phyloP scores from a whole-genome alignment of 768 basidiomycete species.

The Calocybe cyanea region DNA sequence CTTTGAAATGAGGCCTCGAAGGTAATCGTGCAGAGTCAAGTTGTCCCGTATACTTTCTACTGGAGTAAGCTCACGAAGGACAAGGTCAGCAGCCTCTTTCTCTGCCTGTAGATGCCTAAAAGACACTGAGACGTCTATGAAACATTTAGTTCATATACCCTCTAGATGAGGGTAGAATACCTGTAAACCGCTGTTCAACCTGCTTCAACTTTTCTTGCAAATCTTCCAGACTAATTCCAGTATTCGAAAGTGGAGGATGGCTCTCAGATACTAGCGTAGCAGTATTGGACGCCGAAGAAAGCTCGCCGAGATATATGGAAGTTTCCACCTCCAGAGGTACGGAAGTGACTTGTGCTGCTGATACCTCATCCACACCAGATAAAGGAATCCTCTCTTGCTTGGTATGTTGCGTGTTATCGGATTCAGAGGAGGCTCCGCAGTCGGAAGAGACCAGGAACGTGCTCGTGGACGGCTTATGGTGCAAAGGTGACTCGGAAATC shows the following conservation, averaged over 20 bases:
- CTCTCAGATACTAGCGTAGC: no score
- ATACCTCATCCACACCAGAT: no score
- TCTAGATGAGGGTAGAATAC: conserved; percentile 28
- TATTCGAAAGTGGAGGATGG: neutral
- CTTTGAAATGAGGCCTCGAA: conserved; percentile 64
- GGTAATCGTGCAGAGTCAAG: conserved; percentile 67
- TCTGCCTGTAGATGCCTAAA: conserved; percentile 75
- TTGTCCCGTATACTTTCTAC: conserved; percentile 62
- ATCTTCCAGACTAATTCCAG: conserved; percentile 41
- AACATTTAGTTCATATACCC: neutral
- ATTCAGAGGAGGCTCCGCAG: no score
- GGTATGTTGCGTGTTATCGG: no score
- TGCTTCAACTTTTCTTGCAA: conserved; percentile 64
- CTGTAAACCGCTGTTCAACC: conserved; percentile 75
- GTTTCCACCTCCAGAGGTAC: neutral
- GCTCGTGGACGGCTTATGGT: no score
- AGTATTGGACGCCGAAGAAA: no score
- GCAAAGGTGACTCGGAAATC: no score
- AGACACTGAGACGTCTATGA: conserved; percentile 71
- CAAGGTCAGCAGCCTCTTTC: conserved; percentile 60
- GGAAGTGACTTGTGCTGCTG: no score
- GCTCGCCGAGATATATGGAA: neutral
- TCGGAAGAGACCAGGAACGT: no score
- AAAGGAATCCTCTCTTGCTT: no score
- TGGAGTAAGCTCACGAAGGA: conserved; percentile 70